A percentile compares a stretch with the other conserved stretches of the same genome.
These are phyloP conservation scores for Byssothecium circinans DNA, from an alignment of 2,329 filamentous ascomycete species.

Conservation along the genomic window DNA sequence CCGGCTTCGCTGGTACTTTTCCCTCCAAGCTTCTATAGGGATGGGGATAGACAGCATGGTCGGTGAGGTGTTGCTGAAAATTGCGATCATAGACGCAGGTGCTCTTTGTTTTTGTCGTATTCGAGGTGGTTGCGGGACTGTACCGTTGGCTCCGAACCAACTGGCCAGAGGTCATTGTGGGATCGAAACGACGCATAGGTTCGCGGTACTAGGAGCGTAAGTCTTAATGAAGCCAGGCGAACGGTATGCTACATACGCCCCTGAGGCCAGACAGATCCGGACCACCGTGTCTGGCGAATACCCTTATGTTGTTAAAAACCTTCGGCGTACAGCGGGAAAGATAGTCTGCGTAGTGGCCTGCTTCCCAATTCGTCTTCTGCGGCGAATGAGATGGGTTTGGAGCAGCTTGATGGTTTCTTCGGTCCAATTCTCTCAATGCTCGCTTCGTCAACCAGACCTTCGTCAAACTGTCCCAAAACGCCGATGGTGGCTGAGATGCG, in stretches of 20 bases:
- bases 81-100: conserved; percentile 34
- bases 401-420: conserved; percentile 18
- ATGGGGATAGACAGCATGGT: conserved; percentile 36
- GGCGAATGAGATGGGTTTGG: conserved; percentile 12
- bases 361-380: conserved; percentile 8
- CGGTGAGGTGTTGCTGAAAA: conserved; percentile 45
- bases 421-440: conserved; percentile 20
- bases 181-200: conserved; percentile 15
- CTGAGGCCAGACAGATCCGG: conserved; percentile 17
- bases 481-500: conserved; percentile 13
- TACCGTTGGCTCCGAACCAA: conserved; percentile 9
- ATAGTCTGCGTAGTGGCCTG: conserved; percentile 7
- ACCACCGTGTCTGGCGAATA: conserved; percentile 18
- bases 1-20: conserved; percentile 23
- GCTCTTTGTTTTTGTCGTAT: conserved; percentile 27
- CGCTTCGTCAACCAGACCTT: conserved; percentile 25
- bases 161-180: conserved; percentile 13
- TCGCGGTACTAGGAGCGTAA: conserved; percentile 13
- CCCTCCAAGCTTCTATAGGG: conserved; percentile 27
- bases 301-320: conserved; percentile 17
- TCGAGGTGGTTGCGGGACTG: conserved; percentile 7
- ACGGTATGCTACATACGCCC: conserved; percentile 11
- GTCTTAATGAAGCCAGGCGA: conserved; percentile 1
- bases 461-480: conserved; percentile 23
- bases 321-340: conserved; percentile 8